Conservation (phyloP, 2,329 filamentous ascomycete genomes). For the Penicillium sp. region DNA sequence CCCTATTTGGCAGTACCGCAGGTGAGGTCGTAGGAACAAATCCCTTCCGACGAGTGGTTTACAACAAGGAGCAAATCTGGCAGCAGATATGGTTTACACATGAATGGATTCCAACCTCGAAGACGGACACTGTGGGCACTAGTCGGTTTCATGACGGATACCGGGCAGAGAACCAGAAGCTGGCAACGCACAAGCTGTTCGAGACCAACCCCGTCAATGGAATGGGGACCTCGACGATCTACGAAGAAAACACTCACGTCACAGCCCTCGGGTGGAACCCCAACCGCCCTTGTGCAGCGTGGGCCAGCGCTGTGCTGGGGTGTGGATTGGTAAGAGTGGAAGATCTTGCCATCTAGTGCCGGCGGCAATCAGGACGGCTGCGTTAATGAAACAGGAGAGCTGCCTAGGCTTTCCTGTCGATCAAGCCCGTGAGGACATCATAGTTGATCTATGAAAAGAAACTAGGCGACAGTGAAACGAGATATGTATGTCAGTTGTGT, state of each 20-base stretch:
- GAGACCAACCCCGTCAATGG: slow-evolving; percentile 36
- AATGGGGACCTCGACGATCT: slow-evolving; percentile 47
- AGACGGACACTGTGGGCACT: slow-evolving; percentile 31
- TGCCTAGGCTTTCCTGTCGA: not conserved
- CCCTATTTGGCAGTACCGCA: slow-evolving; percentile 53
- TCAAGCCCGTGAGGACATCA: slow-evolving; percentile 6
- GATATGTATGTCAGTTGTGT: not conserved
- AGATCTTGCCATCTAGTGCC: slow-evolving; percentile 55
- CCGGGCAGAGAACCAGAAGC: slow-evolving; percentile 39
- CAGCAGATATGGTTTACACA: slow-evolving; percentile 60
- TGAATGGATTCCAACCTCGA: slow-evolving; percentile 49
- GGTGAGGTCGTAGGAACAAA: slow-evolving; percentile 55
- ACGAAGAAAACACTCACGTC: slow-evolving; percentile 64
- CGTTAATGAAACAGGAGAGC: slow-evolving; percentile 5
- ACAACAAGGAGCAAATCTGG: slow-evolving; percentile 52
- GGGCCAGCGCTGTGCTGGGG: slow-evolving; percentile 66
- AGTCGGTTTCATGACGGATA: slow-evolving; percentile 49
- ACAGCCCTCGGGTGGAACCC: slow-evolving; percentile 68
- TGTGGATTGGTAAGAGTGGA: slow-evolving; percentile 67
- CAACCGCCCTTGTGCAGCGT: slow-evolving; percentile 63
- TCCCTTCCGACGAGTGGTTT: slow-evolving; percentile 52
- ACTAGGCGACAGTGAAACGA: slow-evolving; percentile 20
- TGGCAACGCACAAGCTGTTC: slow-evolving; percentile 32
- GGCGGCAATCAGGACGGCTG: slow-evolving; percentile 4
- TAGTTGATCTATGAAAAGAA: slow-evolving; percentile 24